Evolutionary conservation across 2,329 filamentous ascomycete genomes (phyloP), one percentile per base, ranked within the genome.

Genomic region (Sporothrix humicola): DNA sequence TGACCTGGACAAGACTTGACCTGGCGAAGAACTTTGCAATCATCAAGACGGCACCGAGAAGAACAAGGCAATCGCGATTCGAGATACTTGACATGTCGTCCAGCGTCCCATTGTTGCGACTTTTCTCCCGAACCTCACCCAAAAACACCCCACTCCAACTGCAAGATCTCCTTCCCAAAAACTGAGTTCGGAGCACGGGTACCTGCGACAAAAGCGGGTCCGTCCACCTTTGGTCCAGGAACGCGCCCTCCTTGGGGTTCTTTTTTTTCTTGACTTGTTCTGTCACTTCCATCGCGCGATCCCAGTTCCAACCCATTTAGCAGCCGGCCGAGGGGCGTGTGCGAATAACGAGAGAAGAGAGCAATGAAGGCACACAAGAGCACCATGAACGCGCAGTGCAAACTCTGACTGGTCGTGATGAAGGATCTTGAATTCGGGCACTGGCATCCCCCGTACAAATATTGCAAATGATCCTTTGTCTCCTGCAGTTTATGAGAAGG

Each of bases 121-220:
- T 26, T 54, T 7, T 7, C 31, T 37, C 4, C 31, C 31, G 31
- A 37, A 42, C 37, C 58, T 13, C 6, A 26, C 17, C 31, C 13
- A 37, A 20, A 44, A 61, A 48, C 42, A 26, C 20, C 61, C 61
- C 42, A 48, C 61, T 20, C 10, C 20, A 26, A 17, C 42, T 48
- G 31, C 42, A 66, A 68, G 48, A 69, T 54, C 65, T 15, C 65
- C 4, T 52, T 68, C 42, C 42, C 44, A 26, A 48, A 42, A 23
- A 4, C 63, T 50, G 8, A 37, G 65, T 9, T 9, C 13, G 48
- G 50, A 20, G 37, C 52, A 26, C 68, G 68, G 68, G 68, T 70
- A 70, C 68, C 68, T 70, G 52, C 37, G 69, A 61, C 15, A 48
- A 71, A 61, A 71, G 69, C 69, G 69, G 69, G 69, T 10, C 69